phyloP scores from a whole-genome alignment of 192 early-diverging fungal species.

The Gonapodya prolifera region DNA sequence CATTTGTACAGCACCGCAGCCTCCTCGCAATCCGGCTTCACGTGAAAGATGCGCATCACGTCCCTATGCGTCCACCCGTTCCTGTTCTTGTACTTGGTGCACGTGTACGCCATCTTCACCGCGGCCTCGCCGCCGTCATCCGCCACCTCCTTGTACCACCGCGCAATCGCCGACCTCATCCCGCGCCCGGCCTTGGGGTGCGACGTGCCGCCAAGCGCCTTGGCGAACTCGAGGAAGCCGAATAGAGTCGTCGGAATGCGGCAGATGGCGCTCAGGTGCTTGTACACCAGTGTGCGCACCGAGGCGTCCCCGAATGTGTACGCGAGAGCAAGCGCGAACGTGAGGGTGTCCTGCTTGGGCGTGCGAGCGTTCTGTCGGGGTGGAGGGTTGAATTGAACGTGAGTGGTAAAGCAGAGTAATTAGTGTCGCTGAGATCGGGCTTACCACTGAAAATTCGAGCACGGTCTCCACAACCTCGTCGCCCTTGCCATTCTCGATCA shows the following conservation, averaged over 20 bases:
- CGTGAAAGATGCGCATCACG: slow-evolving; percentile 10
- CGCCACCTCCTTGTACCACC: slow-evolving; percentile 12
- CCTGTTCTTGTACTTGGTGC: slow-evolving; percentile 17
- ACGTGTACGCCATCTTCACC: slow-evolving; percentile 10
- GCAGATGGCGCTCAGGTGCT: not conserved
- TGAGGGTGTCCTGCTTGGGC: slow-evolving; percentile 4
- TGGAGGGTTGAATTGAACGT: too few relatives aligned
- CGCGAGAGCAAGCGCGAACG: not conserved
- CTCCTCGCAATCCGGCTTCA: too few relatives aligned
- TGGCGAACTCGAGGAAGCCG: not conserved
- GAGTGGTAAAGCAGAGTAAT: too few relatives aligned
- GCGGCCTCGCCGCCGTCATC: too few relatives aligned
- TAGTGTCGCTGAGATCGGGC: too few relatives aligned
- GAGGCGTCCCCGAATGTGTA: not conserved
- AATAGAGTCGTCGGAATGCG: not conserved
- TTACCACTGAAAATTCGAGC: not conserved
- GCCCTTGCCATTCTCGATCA: not conserved
- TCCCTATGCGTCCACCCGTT: slow-evolving; percentile 16
- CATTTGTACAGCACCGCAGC: too few relatives aligned
- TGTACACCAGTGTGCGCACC: not conserved
- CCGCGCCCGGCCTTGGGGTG: not conserved
- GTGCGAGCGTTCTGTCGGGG: too few relatives aligned
- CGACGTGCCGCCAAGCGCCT: not conserved
- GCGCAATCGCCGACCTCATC: slow-evolving; percentile 5
- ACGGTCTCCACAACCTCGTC: not conserved